Evolutionary conservation across 148 eudicot genomes (phyloP).

Genomic region (Oxyria digyna): DNA sequence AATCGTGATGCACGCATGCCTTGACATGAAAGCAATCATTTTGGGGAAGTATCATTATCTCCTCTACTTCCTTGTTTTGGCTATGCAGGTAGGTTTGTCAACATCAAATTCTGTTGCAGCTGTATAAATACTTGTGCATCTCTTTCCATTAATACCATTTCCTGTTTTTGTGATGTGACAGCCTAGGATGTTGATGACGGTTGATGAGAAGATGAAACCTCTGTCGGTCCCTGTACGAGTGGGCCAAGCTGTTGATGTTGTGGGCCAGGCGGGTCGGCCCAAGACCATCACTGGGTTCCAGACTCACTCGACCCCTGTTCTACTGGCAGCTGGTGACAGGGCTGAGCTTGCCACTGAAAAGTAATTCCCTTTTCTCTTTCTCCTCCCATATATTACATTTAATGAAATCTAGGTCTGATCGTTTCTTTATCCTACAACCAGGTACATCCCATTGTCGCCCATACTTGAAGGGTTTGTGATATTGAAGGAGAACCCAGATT

Average conservation of each 20-base stretch:
- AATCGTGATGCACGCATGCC: conserved; percentile 65
- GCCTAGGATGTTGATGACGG: conserved; percentile 93
- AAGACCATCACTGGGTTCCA: conserved; percentile 96
- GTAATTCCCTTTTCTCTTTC: conserved; percentile 19
- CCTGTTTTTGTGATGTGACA: conserved; percentile 20
- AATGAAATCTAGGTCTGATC: not conserved
- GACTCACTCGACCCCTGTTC: conserved; percentile 90
- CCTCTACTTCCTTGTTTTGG: conserved; percentile 75
- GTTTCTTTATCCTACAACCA: conserved; percentile 12
- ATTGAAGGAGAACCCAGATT: conserved; percentile 84
- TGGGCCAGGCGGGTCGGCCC: conserved; percentile 92
- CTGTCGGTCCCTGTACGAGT: conserved; percentile 94
- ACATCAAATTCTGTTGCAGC: not conserved
- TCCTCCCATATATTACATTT: not conserved
- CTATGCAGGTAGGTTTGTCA: conserved; percentile 90
- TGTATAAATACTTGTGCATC: not conserved
- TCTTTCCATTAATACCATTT: not conserved
- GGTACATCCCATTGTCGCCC: conserved; percentile 85
- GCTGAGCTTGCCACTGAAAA: conserved; percentile 98
- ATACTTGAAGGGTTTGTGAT: conserved; percentile 90
- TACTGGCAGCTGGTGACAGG: conserved; percentile 84
- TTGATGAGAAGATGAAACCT: conserved; percentile 89
- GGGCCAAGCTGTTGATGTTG: conserved; percentile 96
- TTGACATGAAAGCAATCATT: conserved; percentile 74
- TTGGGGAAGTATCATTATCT: conserved; percentile 83